Evolutionary conservation across 306 rosid species (phyloP).

Genomic region (Herpetospermum pedunculosum): DNA sequence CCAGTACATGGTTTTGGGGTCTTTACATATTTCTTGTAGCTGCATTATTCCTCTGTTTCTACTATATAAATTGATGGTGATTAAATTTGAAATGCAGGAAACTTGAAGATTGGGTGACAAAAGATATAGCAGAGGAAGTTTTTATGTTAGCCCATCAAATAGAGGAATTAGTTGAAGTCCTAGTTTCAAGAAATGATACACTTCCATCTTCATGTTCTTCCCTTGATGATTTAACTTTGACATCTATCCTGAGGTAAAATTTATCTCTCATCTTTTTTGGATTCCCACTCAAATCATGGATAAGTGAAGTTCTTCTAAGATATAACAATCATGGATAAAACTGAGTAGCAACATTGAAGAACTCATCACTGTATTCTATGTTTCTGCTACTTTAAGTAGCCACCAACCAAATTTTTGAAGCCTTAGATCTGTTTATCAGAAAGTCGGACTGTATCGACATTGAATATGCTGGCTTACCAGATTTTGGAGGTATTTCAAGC

Average conservation of each 20-base stretch:
- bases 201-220: conserved; percentile 63
- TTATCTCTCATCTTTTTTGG: background rate
- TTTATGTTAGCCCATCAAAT: conserved; percentile 60
- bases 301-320: background rate
- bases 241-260: conserved; percentile 45
- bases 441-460: background rate
- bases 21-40: background rate
- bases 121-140: conserved; percentile 58
- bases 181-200: conserved; percentile 35
- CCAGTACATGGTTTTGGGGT: background rate
- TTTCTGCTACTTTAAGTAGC: background rate
- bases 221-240: conserved; percentile 46
- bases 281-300: background rate
- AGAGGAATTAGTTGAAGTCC: conserved; percentile 34
- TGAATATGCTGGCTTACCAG: background rate
- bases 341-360: conserved; percentile 2
- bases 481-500: background rate
- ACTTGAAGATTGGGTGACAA: conserved; percentile 57
- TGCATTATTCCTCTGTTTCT: background rate
- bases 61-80: background rate
- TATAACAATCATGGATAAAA: background rate
- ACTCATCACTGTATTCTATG: background rate
- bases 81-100: conserved; percentile 38
- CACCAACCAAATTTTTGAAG: background rate
- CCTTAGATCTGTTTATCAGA: background rate